Base-by-base conservation (phyloP, 495 filamentous ascomycete genomes). In the Trypethelium eluteriae region DNA sequence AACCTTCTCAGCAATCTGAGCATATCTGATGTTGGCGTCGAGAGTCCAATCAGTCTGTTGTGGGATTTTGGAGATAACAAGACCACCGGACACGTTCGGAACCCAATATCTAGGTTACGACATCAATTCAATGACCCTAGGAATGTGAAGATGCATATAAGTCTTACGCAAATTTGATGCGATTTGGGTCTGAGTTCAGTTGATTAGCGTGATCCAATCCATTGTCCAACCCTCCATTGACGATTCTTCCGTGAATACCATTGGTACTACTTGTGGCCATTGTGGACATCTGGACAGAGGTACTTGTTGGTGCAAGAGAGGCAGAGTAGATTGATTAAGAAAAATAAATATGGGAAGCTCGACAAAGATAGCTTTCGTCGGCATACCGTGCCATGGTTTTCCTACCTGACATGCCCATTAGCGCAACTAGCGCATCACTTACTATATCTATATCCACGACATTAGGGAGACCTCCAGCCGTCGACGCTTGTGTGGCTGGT, bases 21-120 rank as follows among this genome's bases (percentile, higher is more conserved):
- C 80, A 65, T 82, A 82, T 46, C 70, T 68, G 7, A 77, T 70
- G 70, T 82, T 82, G 38, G 74, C 75, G 38, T 78, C 73, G 47
- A 81, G 74, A 59, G 78, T 76, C 78, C 79, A 82, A n/a, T 67
- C 68, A 25, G 80, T 82, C 3, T 70, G 67, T 63, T 82, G 80
- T n/a, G 77, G 74, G 50, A 82, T 80, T 67, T 81, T 82, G 65
- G 74, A 77, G 50, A 80, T 77, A 18, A 82, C 79, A 7, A 82
- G 74, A 10, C 79, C 80, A 62, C 80, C 80, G 3, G 78, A 80
- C 18, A 81, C 80, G 66, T 81, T 81, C 47, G 80, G 80, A 16
- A 81, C 80, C 80, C 80, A 81, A 74, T 80, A 82, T 16, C 74
- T 76, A 18, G 11, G 25, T 67, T 6, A 71, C n/a, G 5, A 5